These are phyloP conservation scores for Naganishia sp. DNA, from an alignment of 1,284 basidiomycete species.

Conservation along the genomic window DNA sequence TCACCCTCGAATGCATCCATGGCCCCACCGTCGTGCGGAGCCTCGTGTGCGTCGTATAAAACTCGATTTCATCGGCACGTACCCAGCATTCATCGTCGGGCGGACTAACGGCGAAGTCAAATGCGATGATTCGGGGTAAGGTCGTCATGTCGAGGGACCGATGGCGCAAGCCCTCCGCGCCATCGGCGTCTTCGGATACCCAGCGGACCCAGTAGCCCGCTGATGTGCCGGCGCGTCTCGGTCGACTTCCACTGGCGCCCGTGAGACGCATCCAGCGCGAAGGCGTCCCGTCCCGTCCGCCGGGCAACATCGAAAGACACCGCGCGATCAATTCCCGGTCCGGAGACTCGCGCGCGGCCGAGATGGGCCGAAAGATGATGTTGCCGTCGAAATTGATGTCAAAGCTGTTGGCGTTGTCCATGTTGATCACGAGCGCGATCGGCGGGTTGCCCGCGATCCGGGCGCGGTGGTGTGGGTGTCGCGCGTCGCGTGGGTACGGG, in stretches of 20 bases:
- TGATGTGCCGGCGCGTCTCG: conserved; percentile 19
- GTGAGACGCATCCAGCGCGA: conserved; percentile 34
- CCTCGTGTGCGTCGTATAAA: conserved; percentile 27
- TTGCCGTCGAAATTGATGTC: conserved; percentile 33
- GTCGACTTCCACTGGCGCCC: conserved; percentile 8
- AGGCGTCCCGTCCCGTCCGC: conserved; percentile 31
- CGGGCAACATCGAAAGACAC: conserved; percentile 33
- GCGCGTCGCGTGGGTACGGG: conserved; percentile 11
- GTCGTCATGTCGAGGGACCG: conserved; percentile 22
- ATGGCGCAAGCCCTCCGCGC: conserved; percentile 1
- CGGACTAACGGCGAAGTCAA: conserved; percentile 29
- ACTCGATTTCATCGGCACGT: conserved; percentile 32
- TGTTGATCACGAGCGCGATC: conserved; percentile 32
- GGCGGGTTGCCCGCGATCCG: conserved; percentile 20
- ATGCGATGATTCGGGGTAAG: conserved; percentile 27
- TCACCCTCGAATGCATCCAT: conserved; percentile 33
- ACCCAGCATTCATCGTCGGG: conserved; percentile 32
- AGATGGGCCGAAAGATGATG: conserved; percentile 32
- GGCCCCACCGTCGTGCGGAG: conserved; percentile 23
- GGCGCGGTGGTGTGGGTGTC: conserved; percentile 31
- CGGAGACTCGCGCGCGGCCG: conserved; percentile 4
- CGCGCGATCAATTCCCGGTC: conserved; percentile 32
- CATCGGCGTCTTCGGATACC: conserved; percentile 20
- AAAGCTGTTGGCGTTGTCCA: conserved; percentile 34
- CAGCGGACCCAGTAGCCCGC: conserved; percentile 34